Evolutionary conservation across 2,329 filamentous ascomycete genomes (phyloP).

Genomic region (Diplodia corticola): DNA sequence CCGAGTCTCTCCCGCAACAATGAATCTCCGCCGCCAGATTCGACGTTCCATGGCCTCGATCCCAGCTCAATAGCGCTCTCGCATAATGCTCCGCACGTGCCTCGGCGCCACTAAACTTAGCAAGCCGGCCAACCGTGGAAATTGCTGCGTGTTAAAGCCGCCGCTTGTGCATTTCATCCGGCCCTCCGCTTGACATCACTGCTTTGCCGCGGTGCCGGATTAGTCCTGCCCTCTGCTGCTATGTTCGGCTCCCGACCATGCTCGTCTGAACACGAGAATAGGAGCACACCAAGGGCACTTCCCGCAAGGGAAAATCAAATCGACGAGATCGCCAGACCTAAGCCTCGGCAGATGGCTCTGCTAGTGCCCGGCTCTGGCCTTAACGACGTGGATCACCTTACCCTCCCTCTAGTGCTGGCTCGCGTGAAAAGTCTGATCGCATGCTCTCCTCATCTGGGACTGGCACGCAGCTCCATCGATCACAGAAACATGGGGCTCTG

Average conservation of each 20-base stretch:
- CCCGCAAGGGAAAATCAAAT: constrained; percentile 4
- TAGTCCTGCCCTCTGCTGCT: not conserved
- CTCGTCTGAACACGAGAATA: not conserved
- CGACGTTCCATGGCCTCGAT: not conserved
- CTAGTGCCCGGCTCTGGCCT: not conserved
- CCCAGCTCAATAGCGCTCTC: constrained; percentile 5
- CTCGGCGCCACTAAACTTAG: constrained; percentile 17
- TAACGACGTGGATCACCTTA: not conserved
- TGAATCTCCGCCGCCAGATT: not conserved
- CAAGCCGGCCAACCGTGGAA: constrained; percentile 1
- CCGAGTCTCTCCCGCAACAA: constrained; percentile 6
- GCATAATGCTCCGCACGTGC: not conserved
- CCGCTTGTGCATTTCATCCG: constrained; percentile 2
- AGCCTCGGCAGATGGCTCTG: not conserved
- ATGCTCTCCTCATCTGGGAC: not conserved
- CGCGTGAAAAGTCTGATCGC: not conserved
- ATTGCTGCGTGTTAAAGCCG: constrained; percentile 8
- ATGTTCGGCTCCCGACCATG: not conserved
- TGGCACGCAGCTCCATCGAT: not conserved
- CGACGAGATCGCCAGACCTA: not conserved
- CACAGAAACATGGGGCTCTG: not conserved
- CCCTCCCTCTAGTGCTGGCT: not conserved
- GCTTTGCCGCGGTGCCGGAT: constrained; percentile 1
- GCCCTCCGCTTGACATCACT: constrained; percentile 7
- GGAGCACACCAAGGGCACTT: not conserved